A percentile compares a stretch with the other conserved stretches of the same genome.
These are phyloP conservation scores for Arachis hypogaea DNA, from an alignment of 306 rosid species.

Conservation along the genomic window DNA sequence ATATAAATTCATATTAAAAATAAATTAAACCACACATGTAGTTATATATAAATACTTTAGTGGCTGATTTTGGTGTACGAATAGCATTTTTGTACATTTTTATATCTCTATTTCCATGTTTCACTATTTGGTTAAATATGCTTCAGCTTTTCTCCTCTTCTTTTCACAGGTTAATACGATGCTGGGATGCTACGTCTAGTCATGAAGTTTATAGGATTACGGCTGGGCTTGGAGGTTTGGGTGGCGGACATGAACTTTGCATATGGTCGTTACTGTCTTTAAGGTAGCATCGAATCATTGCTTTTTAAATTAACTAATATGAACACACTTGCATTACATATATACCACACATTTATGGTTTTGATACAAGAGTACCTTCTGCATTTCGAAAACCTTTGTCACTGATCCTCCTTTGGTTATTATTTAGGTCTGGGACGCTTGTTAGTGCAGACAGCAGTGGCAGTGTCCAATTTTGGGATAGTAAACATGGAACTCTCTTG, in stretches of 20 bases:
- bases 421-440: slow-evolving; percentile 83
- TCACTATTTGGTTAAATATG: background rate
- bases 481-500: slow-evolving; percentile 77
- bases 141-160: slow-evolving; percentile 9
- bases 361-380: slow-evolving; percentile 3
- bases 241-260: slow-evolving; percentile 73
- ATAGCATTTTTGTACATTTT: too few relatives aligned
- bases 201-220: slow-evolving; percentile 82
- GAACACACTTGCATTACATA: background rate
- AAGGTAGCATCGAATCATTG: slow-evolving; percentile 53
- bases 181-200: slow-evolving; percentile 74
- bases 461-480: slow-evolving; percentile 95
- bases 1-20: background rate
- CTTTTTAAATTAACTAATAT: slow-evolving; percentile 7
- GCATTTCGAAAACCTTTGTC: slow-evolving; percentile 31
- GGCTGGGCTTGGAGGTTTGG: slow-evolving; percentile 86
- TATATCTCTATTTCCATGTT: background rate
- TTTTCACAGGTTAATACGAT: slow-evolving; percentile 64
- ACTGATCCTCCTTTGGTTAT: slow-evolving; percentile 31
- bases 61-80: too few relatives aligned
- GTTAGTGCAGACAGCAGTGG: slow-evolving; percentile 99
- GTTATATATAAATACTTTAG: too few relatives aligned
- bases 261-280: slow-evolving; percentile 83
- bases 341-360: slow-evolving; percentile 24
- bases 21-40: too few relatives aligned